Evolutionary conservation across 805 yeast genomes (phyloP).

Genomic region (Barnettozyma californica): DNA sequence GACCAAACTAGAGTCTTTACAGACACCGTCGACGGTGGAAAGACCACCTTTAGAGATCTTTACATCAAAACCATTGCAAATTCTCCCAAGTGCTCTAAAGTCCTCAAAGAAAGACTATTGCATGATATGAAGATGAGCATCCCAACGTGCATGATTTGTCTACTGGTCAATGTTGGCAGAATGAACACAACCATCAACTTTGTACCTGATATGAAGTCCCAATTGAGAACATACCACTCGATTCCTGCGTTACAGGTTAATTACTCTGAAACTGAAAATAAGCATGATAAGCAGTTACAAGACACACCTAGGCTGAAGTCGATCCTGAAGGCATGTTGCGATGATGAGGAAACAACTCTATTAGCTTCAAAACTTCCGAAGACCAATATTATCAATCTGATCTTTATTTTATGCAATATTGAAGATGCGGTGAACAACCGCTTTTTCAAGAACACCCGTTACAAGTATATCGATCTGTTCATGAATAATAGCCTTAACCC

Average conservation of each 20-base stretch:
- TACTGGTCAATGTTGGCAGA: slow-evolving; percentile 86
- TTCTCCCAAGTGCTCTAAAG: slow-evolving; percentile 76
- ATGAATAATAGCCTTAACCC: slow-evolving; percentile 59
- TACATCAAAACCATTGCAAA: slow-evolving; percentile 79
- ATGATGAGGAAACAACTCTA: slow-evolving; percentile 52
- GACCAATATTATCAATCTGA: slow-evolving; percentile 68
- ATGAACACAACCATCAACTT: slow-evolving; percentile 93
- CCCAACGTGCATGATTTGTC: slow-evolving; percentile 74
- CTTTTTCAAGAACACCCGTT: slow-evolving; percentile 27
- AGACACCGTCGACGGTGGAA: slow-evolving; percentile 41
- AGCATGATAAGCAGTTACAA: slow-evolving; percentile 73
- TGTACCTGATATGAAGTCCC: slow-evolving; percentile 93
- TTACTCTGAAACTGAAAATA: slow-evolving; percentile 32
- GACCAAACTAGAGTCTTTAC: slow-evolving; percentile 64
- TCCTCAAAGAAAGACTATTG: slow-evolving; percentile 71
- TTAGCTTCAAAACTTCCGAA: slow-evolving; percentile 36
- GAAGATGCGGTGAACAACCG: slow-evolving; percentile 44
- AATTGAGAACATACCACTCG: slow-evolving; percentile 87
- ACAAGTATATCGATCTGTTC: slow-evolving; percentile 69
- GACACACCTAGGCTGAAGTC: slow-evolving; percentile 93
- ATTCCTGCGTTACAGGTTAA: slow-evolving; percentile 83
- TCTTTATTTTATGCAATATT: slow-evolving; percentile 68
- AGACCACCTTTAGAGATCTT: slow-evolving; percentile 74
- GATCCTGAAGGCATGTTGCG: slow-evolving; percentile 82
- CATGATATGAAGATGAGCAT: slow-evolving; percentile 57